Evolutionary conservation across 2,329 filamentous ascomycete genomes (phyloP), one percentile per base, ranked within the genome.

Genomic region (Lachnellula subtilissima): DNA sequence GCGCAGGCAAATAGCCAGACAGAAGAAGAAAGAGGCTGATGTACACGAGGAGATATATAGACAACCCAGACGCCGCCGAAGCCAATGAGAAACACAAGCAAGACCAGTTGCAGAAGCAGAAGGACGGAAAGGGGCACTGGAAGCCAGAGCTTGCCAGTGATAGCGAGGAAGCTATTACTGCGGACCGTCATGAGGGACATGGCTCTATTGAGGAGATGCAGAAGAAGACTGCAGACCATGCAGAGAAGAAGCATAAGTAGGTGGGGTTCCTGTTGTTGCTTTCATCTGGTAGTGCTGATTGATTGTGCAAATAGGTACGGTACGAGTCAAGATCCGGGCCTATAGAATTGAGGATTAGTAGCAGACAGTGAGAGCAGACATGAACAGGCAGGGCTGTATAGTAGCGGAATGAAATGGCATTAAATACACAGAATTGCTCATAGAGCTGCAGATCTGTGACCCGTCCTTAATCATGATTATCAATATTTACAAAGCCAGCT

Each of bases 71-170:
- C 48, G 68, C 70, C 61, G 72, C 69, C 50, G 66, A 73, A 45
- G 63, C 72, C 14, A 73, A 78, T 65, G 80, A 85, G 58, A 79
- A 74, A 68, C 82, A 85, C 74, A 85, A 86, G 74, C 71, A 79
- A 54, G 82, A 86, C 66, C 76, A 77, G 23, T 73, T 87, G 45
- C 57, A 78, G 61, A 91, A 92, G 76, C 81, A 89, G 58, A 83
- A 86, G 71, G 73, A 80, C 40, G 89, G 88, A 58, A 79, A 83
- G 70, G 86, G 79, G 52, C 80, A 90, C 69, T 94, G 90, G 89
- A 87, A 88, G 74, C 78, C 86, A 22, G 85, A 87, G 70, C 77
- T 95, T 50, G 89, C 89, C 3, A 88, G 85, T 50, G 84, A 90
- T 72, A 89, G 86, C 72, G 90, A 95, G 76, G 88, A 89, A 71